Evolutionary conservation across 768 basidiomycete species (phyloP).

Genomic region (Tulasnella sp.): DNA sequence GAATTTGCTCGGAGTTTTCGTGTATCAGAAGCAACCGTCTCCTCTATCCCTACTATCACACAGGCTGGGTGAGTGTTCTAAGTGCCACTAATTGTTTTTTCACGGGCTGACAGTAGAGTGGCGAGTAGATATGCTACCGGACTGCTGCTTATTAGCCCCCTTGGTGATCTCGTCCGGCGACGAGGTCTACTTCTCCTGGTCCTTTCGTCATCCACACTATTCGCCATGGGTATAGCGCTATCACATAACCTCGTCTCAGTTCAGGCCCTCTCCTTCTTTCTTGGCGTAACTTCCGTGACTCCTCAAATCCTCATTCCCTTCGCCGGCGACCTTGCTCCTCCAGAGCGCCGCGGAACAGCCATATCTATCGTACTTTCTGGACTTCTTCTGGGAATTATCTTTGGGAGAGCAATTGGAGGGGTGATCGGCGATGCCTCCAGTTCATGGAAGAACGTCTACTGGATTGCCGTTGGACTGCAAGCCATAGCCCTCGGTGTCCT

Average conservation of each 20-base stretch:
- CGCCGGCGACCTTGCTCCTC: conserved; percentile 81
- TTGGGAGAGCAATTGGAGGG: conserved; percentile 76
- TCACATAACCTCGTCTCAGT: conserved; percentile 64
- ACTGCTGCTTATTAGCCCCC: conserved; percentile 73
- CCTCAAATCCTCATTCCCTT: conserved; percentile 67
- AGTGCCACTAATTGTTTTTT: background rate
- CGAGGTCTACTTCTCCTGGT: conserved; percentile 69
- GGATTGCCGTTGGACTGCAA: conserved; percentile 47
- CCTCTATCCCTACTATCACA: conserved; percentile 43
- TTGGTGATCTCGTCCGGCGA: conserved; percentile 81
- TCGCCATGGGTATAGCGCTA: conserved; percentile 74
- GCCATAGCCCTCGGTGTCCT: conserved; percentile 42
- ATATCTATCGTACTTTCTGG: conserved; percentile 60
- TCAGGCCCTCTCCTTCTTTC: conserved; percentile 68
- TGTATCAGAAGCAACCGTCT: conserved; percentile 41
- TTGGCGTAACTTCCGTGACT: conserved; percentile 69
- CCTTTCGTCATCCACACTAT: conserved; percentile 54
- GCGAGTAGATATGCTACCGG: conserved; percentile 64
- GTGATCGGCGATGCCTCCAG: conserved; percentile 67
- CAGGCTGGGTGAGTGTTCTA: conserved; percentile 39
- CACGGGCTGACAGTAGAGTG: conserved; percentile 1
- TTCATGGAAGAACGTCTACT: conserved; percentile 59
- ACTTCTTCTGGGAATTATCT: conserved; percentile 69
- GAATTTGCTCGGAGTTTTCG: conserved; percentile 42
- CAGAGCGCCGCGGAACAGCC: conserved; percentile 71